Base-by-base conservation (phyloP, 768 basidiomycete species). In the Psilocybe sp. region DNA sequence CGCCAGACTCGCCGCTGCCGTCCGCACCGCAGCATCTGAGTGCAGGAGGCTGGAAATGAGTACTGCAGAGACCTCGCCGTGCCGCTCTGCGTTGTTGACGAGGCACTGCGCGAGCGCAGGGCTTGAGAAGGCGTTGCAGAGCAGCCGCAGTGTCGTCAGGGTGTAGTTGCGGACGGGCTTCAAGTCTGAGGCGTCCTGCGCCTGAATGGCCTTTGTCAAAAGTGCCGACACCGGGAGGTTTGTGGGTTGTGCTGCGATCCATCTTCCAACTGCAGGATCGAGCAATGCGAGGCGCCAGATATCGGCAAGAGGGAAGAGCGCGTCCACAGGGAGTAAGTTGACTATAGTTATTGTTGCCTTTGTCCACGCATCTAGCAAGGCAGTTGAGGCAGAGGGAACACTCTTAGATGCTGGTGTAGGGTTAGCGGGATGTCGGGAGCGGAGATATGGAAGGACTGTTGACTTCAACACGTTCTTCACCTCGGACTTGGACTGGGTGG, bases 301-400 rank as follows among this genome's bases (percentile, higher is more conserved):
- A 60, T 96, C 93, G 10, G 84, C 77, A 4, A 94, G 62, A 0
- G 93, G 92, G 71, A 95, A 96, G 28, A 92, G 72, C 35, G 80
- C 70, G 8, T 75, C 72, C 0, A 73, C 47, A 0, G 79, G 74
- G 1, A 94, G 77, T 3, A 68, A 69, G 9, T 63, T 50, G 0
- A 64, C 61, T 1, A 92, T 65, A 1, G 65, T 59, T 5, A 55
- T 59, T 3, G 82, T 82, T 3, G 72, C 69, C 11, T 72, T 67
- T 1, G 75, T 63, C 82, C 82, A 89, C 2, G 67, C 59, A 8
- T 63, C 62, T n/a, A 83, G 68, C 4, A 76, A 57, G 1, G 66
- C 60, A 0, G 75, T 55, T 12, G 71, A 64, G 1, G 72, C 72
- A 3, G 73, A 64, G 1, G 63, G 60, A 8, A 59, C 52, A 7